Percentiles rank a stretch among this genome's conserved stretches.
Evolutionary conservation across 768 basidiomycete genomes (phyloP).

Genomic region (Suillus clintonianus): DNA sequence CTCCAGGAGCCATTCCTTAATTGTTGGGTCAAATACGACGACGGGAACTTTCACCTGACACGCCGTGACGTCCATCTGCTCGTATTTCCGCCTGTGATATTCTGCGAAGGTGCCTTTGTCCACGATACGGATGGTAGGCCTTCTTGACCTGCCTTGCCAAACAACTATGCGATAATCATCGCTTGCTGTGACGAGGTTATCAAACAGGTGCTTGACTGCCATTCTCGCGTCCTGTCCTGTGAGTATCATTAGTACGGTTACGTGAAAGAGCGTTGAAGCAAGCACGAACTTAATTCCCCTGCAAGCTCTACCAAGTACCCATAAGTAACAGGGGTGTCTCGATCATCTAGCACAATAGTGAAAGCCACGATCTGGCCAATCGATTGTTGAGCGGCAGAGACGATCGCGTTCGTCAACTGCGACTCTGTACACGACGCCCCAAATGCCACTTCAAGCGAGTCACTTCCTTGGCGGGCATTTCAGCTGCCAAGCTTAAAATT

Average conservation of each 20-base stretch:
- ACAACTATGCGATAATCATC: neutral
- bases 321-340: slow-evolving; percentile 1
- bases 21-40: neutral
- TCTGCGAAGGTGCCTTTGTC: slow-evolving; percentile 19
- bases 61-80: slow-evolving; percentile 7
- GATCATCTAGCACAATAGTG: slow-evolving; percentile 5
- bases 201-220: slow-evolving; percentile 2
- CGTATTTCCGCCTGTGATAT: slow-evolving; percentile 16
- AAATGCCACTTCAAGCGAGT: slow-evolving; percentile 4
- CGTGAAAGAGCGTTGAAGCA: neutral
- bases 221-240: slow-evolving; percentile 1
- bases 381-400: neutral
- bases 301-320: slow-evolving; percentile 11
- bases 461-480: neutral
- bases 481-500: neutral
- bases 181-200: neutral
- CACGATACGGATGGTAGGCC: slow-evolving; percentile 24
- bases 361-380: slow-evolving; percentile 2
- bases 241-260: neutral
- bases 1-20: neutral
- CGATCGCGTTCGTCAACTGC: slow-evolving; percentile 11
- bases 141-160: neutral
- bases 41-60: neutral
- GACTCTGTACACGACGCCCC: slow-evolving; percentile 11
- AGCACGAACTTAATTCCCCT: neutral